Conservation (phyloP, 371 early-diverging fungal species). For the Thermomucor indicae-seudaticae region DNA sequence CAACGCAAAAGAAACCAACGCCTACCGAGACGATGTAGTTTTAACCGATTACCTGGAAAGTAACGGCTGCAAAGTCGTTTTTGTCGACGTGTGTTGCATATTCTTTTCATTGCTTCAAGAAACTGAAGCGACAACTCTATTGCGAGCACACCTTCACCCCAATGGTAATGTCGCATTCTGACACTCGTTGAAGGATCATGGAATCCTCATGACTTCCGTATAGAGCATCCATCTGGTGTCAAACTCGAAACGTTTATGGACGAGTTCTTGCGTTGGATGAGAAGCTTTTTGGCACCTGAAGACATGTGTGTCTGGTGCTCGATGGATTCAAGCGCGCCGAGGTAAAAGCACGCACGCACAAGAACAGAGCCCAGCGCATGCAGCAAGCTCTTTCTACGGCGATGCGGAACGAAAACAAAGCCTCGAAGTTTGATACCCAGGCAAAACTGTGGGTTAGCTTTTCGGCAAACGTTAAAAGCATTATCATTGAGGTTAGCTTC, state of each 20-base stretch:
- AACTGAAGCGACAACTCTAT: background rate
- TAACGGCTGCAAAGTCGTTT: background rate
- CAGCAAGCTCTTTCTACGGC: background rate
- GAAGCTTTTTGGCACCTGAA: background rate
- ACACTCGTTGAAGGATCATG: background rate
- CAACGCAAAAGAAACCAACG: background rate
- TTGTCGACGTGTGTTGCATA: conserved; percentile 1
- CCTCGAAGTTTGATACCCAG: background rate
- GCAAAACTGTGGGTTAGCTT: background rate
- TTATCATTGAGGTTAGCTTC: background rate
- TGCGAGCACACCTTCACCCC: background rate
- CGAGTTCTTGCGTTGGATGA: background rate
- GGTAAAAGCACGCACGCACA: background rate
- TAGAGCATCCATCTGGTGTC: background rate
- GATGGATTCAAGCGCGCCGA: background rate
- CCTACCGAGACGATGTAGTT: background rate
- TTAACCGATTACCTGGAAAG: background rate
- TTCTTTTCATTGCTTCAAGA: conserved; percentile 1
- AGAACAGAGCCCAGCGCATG: background rate
- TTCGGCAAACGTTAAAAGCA: background rate
- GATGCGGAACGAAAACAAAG: background rate
- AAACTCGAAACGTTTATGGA: background rate
- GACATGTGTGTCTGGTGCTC: background rate
- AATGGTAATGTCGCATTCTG: background rate
- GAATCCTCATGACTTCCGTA: background rate